phyloP scores from a whole-genome alignment of 2,329 filamentous ascomycete genomes.

The Fusarium scirpi region DNA sequence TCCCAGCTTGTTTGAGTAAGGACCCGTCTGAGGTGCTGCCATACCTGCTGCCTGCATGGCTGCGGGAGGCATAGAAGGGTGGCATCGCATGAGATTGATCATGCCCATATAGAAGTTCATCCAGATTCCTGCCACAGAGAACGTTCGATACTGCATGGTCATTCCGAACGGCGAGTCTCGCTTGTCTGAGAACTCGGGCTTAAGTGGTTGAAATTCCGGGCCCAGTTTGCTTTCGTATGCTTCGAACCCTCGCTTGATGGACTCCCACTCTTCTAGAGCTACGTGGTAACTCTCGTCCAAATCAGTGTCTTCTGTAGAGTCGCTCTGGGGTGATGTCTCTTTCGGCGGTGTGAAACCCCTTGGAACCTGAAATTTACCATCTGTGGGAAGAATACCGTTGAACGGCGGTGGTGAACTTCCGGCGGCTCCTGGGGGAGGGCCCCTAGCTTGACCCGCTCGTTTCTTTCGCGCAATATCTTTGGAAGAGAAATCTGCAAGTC shows the following conservation, averaged over 20 bases:
- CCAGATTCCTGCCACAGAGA: slow-evolving; percentile 89
- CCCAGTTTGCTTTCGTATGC: slow-evolving; percentile 75
- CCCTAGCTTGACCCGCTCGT: slow-evolving; percentile 61
- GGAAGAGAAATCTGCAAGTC: slow-evolving; percentile 81
- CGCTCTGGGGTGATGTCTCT: slow-evolving; percentile 57
- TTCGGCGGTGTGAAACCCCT: slow-evolving; percentile 67
- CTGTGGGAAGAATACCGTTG: slow-evolving; percentile 67
- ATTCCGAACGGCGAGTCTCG: slow-evolving; percentile 82
- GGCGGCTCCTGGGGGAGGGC: slow-evolving; percentile 46
- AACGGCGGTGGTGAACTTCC: slow-evolving; percentile 59
- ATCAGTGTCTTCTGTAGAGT: slow-evolving; percentile 64
- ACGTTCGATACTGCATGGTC: slow-evolving; percentile 84
- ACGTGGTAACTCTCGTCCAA: slow-evolving; percentile 73
- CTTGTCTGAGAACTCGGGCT: slow-evolving; percentile 72
- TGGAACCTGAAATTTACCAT: slow-evolving; percentile 62
- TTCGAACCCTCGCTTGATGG: slow-evolving; percentile 77
- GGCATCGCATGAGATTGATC: slow-evolving; percentile 83
- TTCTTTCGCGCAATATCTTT: slow-evolving; percentile 84
- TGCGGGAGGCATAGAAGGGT: slow-evolving; percentile 91
- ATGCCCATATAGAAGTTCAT: slow-evolving; percentile 86
- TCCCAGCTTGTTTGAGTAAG: slow-evolving; percentile 80
- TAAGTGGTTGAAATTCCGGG: slow-evolving; percentile 80
- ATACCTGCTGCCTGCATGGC: slow-evolving; percentile 88
- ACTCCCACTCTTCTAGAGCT: slow-evolving; percentile 83
- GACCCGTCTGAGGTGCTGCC: slow-evolving; percentile 77